These are phyloP conservation scores for Fusarium pseudoanthophilum DNA, from an alignment of 2,329 filamentous ascomycete genomes.

Conservation along the genomic window DNA sequence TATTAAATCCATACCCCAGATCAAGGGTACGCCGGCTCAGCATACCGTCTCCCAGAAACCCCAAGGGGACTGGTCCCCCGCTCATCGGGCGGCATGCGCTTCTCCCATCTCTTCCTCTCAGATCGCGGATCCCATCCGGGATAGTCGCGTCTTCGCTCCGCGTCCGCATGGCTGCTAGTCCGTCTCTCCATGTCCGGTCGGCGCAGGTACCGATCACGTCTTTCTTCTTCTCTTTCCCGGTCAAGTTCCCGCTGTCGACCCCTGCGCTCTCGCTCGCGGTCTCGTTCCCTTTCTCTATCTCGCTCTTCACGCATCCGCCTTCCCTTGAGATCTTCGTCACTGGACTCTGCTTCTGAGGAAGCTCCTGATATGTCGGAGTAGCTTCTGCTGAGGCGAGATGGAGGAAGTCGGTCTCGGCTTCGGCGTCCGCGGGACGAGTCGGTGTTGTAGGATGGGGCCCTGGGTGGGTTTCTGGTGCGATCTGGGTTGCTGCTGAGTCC, in stretches of 20 bases:
- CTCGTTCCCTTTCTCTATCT: constrained; percentile 46
- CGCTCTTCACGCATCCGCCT: constrained; percentile 42
- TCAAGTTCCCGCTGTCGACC: constrained; percentile 53
- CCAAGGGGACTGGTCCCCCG: constrained; percentile 48
- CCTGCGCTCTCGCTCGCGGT: constrained; percentile 48
- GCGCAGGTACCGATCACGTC: constrained; percentile 51
- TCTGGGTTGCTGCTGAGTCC: constrained; percentile 46
- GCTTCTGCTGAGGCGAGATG: constrained; percentile 54
- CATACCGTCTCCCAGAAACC: constrained; percentile 52
- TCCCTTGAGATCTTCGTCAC: constrained; percentile 47
- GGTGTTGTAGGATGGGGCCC: constrained; percentile 47
- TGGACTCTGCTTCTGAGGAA: constrained; percentile 49
- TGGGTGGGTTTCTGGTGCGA: constrained; percentile 51
- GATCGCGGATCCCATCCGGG: constrained; percentile 50
- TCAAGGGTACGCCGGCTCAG: constrained; percentile 50
- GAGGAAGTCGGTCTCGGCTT: constrained; percentile 54
- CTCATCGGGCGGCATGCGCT: constrained; percentile 48
- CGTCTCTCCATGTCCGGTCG: constrained; percentile 56
- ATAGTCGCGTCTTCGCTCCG: constrained; percentile 55
- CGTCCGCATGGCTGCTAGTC: constrained; percentile 62
- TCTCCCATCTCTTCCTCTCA: constrained; percentile 51
- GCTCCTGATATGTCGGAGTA: constrained; percentile 56
- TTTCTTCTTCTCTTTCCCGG: constrained; percentile 52
- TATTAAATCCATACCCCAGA: constrained; percentile 2
- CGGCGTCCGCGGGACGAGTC: constrained; percentile 49